phyloP scores from a whole-genome alignment of 179 eudicot genomes.

The Heliamphora pulchella region DNA sequence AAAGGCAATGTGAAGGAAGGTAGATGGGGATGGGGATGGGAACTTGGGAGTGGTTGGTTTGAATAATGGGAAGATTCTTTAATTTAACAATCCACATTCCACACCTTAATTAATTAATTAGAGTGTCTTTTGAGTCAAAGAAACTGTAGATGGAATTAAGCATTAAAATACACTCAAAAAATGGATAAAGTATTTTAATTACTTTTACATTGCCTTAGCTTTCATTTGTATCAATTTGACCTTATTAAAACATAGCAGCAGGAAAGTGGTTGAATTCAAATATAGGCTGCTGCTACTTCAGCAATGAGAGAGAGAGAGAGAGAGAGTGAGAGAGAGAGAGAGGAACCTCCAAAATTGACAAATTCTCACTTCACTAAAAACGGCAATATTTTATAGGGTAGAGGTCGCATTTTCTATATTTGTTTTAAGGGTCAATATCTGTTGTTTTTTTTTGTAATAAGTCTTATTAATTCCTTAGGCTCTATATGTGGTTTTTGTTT shows the following conservation, averaged over 20 bases:
- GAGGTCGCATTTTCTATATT: background rate
- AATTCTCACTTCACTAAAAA: background rate
- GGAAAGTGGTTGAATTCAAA: constrained; percentile 1
- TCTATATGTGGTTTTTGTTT: too few relatives aligned
- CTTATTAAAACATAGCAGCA: background rate
- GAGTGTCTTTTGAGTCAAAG: constrained; percentile 4
- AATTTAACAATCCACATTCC: background rate
- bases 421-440: too few relatives aligned
- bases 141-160: background rate
- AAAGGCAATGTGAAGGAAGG: background rate
- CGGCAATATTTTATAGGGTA: too few relatives aligned
- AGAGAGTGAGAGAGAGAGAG: background rate
- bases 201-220: too few relatives aligned
- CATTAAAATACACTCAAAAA: background rate
- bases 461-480: too few relatives aligned
- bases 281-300: background rate
- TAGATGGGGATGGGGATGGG: background rate
- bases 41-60: background rate
- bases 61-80: background rate
- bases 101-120: background rate
- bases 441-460: too few relatives aligned
- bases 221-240: background rate
- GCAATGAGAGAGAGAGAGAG: too few relatives aligned
- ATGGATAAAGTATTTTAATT: too few relatives aligned
- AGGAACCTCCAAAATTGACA: background rate